phyloP scores from a whole-genome alignment of 805 yeast species.

The Ogataea siamensis region DNA sequence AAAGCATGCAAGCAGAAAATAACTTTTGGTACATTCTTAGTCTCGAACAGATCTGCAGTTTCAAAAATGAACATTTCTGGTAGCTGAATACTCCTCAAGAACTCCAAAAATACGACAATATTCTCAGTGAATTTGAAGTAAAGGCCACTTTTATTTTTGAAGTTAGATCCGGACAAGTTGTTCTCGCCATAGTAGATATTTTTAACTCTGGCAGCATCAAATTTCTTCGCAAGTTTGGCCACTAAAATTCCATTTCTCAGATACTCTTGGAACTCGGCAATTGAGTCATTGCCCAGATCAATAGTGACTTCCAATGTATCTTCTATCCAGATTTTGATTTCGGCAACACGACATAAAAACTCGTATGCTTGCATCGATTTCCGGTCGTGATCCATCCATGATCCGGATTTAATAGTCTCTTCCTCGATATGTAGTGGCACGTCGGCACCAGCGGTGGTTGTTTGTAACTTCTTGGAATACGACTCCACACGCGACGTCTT shows the following conservation, averaged over 20 bases:
- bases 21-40: constrained; percentile 89
- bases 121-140: constrained; percentile 93
- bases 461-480: constrained; percentile 16
- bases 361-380: constrained; percentile 37
- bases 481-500: constrained; percentile 18
- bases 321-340: constrained; percentile 52
- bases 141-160: constrained; percentile 39
- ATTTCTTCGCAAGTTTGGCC: constrained; percentile 71
- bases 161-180: constrained; percentile 16
- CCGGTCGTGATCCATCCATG: constrained; percentile 33
- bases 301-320: constrained; percentile 26
- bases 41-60: constrained; percentile 88
- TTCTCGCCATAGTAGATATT: constrained; percentile 52
- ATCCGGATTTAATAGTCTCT: constrained; percentile 5
- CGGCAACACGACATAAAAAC: constrained; percentile 51
- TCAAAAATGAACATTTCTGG: constrained; percentile 91
- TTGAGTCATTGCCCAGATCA: constrained; percentile 35
- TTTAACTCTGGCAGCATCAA: constrained; percentile 63
- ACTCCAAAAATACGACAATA: constrained; percentile 75
- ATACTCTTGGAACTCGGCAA: constrained; percentile 54
- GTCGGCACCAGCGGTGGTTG: constrained; percentile 17
- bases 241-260: constrained; percentile 82
- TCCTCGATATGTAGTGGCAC: constrained; percentile 7
- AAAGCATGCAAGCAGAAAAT: constrained; percentile 91
- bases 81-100: constrained; percentile 65